Evolutionary conservation across 2,329 filamentous ascomycete species (phyloP), one percentile per base, ranked within the genome.

Genomic region (Septoria linicola): DNA sequence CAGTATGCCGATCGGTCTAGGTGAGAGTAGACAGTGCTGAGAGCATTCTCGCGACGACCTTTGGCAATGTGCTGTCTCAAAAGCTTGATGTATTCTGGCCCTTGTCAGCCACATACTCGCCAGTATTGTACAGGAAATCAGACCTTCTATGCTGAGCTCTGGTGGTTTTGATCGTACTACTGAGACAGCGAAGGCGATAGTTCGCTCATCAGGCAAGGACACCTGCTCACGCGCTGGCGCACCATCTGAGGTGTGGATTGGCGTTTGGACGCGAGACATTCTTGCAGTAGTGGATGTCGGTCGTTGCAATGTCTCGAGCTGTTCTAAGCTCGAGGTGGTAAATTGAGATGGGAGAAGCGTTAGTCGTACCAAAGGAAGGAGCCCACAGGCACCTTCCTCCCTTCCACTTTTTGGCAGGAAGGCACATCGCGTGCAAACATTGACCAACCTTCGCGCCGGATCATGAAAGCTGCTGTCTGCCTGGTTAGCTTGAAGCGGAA

Each of bases 1-100:
- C 72, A 75, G 49, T 68, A 74, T 3, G 66, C 58, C 8, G 69
- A 68, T 11, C 70, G 62, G 50, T 75, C 70, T 17, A 76, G 59
- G 39, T 73, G 68, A 8, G 59, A 63, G 34, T 66, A 58, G 0
- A 55, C 41, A 13, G 66, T 59, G 21, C 56, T 61, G 14, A 64
- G 51, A 3, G 63, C 49, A 19, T 57, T 51, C 1, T 61, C 52
- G 13, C 63, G 58, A 8, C 54, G 53, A 11, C 59, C 59, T 44
- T 61, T 56, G 20, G 56, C 61, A 39, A 64, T 62, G n/a, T 73
- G 69, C 37, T 63, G 58, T 19, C 69, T 66, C 6, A 76, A 50
- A 4, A 66, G 54, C 14, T 53, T 41, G 39, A 68, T 51, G 52
- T 67, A 68, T 31, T 67, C 64, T 64, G 51, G 7, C 11, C 13